Evolutionary conservation across 2,329 filamentous ascomycete genomes (phyloP).

Genomic region (Bipolaris sorokiniana): DNA sequence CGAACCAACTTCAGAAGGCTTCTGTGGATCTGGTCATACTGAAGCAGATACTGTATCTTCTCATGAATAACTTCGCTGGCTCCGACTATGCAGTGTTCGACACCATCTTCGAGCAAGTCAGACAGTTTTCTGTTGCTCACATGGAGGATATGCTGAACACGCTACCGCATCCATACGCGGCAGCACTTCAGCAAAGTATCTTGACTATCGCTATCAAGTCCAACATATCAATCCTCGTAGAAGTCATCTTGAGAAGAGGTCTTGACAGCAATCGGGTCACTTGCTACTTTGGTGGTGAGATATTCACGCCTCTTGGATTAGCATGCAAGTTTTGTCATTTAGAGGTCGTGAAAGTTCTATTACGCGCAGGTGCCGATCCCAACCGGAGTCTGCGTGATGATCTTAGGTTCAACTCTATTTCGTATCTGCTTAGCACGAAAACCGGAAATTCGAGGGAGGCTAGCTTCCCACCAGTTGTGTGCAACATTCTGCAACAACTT

Average conservation of each 20-base stretch:
- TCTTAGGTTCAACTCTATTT: too few relatives aligned
- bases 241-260: background rate
- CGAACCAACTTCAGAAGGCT: slow-evolving; percentile 1
- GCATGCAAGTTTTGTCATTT: background rate
- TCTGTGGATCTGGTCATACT: slow-evolving; percentile 8
- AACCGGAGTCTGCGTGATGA: background rate
- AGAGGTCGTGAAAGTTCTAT: background rate
- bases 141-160: slow-evolving; percentile 8
- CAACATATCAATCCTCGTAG: slow-evolving; percentile 3
- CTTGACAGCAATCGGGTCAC: background rate
- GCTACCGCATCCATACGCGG: slow-evolving; percentile 5
- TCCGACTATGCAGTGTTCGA: slow-evolving; percentile 9
- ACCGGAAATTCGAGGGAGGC: too few relatives aligned
- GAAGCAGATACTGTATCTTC: slow-evolving; percentile 13
- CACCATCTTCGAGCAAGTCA: slow-evolving; percentile 14
- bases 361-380: background rate
- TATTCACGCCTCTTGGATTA: background rate
- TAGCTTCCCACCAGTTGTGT: background rate
- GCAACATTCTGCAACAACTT: background rate
- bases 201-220: slow-evolving; percentile 16
- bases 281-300: background rate
- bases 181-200: slow-evolving; percentile 15
- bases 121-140: slow-evolving; percentile 4
- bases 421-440: background rate
- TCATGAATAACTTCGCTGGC: slow-evolving; percentile 15